phyloP scores from a whole-genome alignment of 2,329 filamentous ascomycete species.

The Dryadomyces quercus-mongolicae region DNA sequence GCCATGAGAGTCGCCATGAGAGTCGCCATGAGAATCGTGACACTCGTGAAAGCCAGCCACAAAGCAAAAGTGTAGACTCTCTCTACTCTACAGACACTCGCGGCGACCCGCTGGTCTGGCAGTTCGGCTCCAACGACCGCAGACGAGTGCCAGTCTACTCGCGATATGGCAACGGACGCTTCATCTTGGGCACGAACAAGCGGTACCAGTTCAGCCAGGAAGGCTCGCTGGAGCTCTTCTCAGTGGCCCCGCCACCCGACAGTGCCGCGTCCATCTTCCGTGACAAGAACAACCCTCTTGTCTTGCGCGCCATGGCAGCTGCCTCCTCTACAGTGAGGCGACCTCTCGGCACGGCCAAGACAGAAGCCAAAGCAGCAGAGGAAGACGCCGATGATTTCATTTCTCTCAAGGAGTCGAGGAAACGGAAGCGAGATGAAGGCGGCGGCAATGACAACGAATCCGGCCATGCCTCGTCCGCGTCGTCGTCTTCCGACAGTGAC shows the following conservation, averaged over 20 bases:
- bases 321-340: background rate
- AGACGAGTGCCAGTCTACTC: constrained; percentile 61
- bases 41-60: too few species aligned
- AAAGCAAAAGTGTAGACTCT: background rate
- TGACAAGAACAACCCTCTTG: constrained; percentile 29
- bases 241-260: constrained; percentile 31
- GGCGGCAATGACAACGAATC: background rate
- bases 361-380: constrained; percentile 16
- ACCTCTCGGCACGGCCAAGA: constrained; percentile 20
- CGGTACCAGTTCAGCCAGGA: constrained; percentile 56
- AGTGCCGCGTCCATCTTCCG: constrained; percentile 25
- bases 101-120: constrained; percentile 64
- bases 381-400: constrained; percentile 30
- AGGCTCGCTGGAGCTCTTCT: constrained; percentile 43
- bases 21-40: too few species aligned
- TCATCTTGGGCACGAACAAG: constrained; percentile 56
- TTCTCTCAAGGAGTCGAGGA: constrained; percentile 27
- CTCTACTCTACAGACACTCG: constrained; percentile 56
- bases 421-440: constrained; percentile 26
- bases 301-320: constrained; percentile 23
- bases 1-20: background rate
- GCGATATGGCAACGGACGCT: constrained; percentile 52
- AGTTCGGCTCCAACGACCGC: constrained; percentile 62
- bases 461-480: background rate
- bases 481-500: background rate